Base-by-base conservation (phyloP, 2,329 filamentous ascomycete genomes). In the Graphium sp. region DNA sequence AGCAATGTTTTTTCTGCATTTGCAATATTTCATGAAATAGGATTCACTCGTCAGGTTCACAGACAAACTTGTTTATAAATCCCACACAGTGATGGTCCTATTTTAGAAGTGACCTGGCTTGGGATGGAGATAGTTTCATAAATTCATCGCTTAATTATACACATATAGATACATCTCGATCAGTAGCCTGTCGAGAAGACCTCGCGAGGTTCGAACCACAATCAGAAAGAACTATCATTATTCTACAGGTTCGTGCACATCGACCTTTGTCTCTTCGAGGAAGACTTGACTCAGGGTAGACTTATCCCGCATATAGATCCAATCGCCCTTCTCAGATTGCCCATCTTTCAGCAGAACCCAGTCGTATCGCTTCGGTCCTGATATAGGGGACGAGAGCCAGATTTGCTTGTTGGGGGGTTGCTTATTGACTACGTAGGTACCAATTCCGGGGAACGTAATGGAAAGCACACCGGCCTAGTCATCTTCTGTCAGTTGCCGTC, bases 351-450 rank as follows among this genome's bases (percentile, higher is more conserved):
- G 41, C 28, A 85, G 49, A 31, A 92, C 78, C 68, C 81, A 98
- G 52, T 95, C 85, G 57, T 77, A 98, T 33, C 87, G 75, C 56
- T 94, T 94, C 10, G 89, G 89, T 0, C 89, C 89, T 5, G 81
- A 85, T 30, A 83, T 60, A 4, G 89, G 89, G 24, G 83, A 92
- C 21, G 82, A 89, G 25, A 95, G 71, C 89, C 89, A 98, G 46
- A 98, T 93, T 49, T 79, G 89, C 61, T 84, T 89, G 62, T 94
- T 95, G 13, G 87, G 84, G 0, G 89, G 89, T 52, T 98, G 89
- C 55, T 98, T 98, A 68, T 98, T 98, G 56, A 98, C 67, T 34
- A 98, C 81, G 48, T 91, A 98, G 18, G 72, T 87, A 36, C 85
- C 84, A 28, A 71, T 60, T 9, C 63, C 58, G 2, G 72, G 69